phyloP scores from a whole-genome alignment of 345 rosid genomes.

The Brassica nigra region DNA sequence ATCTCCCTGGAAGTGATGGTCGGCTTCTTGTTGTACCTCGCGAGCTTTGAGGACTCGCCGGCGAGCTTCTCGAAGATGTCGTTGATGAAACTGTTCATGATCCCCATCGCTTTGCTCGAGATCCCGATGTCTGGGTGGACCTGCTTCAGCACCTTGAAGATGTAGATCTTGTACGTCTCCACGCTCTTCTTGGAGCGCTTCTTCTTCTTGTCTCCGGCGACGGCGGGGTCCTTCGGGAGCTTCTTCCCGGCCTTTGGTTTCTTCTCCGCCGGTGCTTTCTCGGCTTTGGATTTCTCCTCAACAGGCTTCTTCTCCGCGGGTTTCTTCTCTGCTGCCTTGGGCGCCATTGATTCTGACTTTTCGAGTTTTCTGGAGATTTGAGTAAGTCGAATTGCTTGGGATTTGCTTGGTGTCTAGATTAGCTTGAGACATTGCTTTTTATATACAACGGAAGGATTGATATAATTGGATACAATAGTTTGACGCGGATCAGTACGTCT shows the following conservation, averaged over 20 bases:
- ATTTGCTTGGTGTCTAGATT: not conserved
- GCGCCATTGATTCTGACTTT: conserved; percentile 24
- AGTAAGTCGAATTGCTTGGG: not conserved
- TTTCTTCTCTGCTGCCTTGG: conserved; percentile 73
- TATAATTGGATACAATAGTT: conserved; percentile 12
- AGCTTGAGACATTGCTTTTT: not conserved
- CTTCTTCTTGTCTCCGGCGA: conserved; percentile 68
- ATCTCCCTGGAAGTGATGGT: conserved; percentile 81
- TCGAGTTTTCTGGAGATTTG: conserved; percentile 9
- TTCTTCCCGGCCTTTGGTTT: conserved; percentile 89
- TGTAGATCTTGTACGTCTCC: conserved; percentile 91
- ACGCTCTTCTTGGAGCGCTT: conserved; percentile 66
- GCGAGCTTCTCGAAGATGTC: conserved; percentile 78
- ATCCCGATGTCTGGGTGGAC: conserved; percentile 67
- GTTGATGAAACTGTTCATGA: conserved; percentile 78
- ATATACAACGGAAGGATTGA: not conserved
- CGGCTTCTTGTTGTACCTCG: conserved; percentile 86
- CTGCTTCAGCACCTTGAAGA: conserved; percentile 68
- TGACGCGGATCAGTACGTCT: conserved; percentile 14
- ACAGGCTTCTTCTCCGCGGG: conserved; percentile 71
- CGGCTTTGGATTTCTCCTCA: conserved; percentile 72
- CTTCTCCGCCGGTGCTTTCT: conserved; percentile 88
- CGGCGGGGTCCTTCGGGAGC: conserved; percentile 62
- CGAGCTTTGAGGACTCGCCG: conserved; percentile 69
- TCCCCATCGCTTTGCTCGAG: conserved; percentile 77